Conservation (phyloP, 768 basidiomycete genomes). For the Trichaptum fuscoviolaceum region DNA sequence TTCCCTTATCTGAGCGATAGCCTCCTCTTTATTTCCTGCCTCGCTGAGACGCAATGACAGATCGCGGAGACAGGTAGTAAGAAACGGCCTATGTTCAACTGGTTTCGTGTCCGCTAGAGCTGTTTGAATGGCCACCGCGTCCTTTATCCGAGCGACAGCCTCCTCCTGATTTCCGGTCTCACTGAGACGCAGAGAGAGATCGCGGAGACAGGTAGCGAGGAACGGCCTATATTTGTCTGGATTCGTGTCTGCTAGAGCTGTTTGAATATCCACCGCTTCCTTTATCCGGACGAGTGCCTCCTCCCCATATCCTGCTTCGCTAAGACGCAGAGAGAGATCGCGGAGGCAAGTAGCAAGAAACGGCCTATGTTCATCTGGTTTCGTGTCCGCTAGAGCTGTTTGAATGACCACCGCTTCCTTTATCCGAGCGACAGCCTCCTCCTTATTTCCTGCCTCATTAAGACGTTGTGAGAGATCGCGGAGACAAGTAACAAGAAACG, state of each 20-base stretch:
- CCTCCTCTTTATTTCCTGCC: constrained; percentile 8
- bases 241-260: too few species aligned
- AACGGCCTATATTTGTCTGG: neutral
- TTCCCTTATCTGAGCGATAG: constrained; percentile 5
- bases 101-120: constrained; percentile 3
- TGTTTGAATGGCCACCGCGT: constrained; percentile 4
- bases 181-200: too few species aligned
- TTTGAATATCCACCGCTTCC: too few species aligned
- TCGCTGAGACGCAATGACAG: constrained; percentile 9
- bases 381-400: neutral
- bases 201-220: too few species aligned
- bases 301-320: too few species aligned
- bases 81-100: constrained; percentile 4
- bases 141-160: too few species aligned
- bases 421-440: neutral
- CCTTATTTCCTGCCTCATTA: neutral
- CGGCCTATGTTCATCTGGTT: neutral
- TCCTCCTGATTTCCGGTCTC: too few species aligned
- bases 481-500: neutral
- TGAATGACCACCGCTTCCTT: neutral
- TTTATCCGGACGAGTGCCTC: too few species aligned
- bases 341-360: neutral
- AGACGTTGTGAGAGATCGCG: neutral
- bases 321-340: too few species aligned
- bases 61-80: constrained; percentile 8